These are phyloP conservation scores for Silene vulgaris DNA, from an alignment of 179 eudicot genomes.

Conservation along the genomic window DNA sequence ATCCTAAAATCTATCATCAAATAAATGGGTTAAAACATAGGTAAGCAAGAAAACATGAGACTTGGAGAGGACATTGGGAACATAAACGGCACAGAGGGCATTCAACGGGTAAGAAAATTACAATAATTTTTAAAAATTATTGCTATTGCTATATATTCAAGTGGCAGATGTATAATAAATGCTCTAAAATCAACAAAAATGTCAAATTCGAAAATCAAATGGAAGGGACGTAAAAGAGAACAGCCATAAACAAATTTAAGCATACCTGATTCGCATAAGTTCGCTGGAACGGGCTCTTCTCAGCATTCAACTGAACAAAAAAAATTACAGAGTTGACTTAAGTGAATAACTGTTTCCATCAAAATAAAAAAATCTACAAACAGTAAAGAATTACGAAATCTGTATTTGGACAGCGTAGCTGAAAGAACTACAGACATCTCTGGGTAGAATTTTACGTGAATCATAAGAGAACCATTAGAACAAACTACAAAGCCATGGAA, in stretches of 20 bases:
- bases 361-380: neutral
- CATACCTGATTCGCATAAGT: conserved; percentile 81
- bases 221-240: conserved; percentile 1
- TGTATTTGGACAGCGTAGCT: neutral
- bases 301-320: conserved; percentile 59
- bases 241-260: neutral
- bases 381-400: neutral
- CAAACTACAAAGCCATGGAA: neutral
- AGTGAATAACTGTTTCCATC: neutral
- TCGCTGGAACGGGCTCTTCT: conserved; percentile 88
- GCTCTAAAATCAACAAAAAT: neutral
- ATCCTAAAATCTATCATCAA: too few species aligned
- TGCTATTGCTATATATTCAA: too few species aligned
- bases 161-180: neutral
- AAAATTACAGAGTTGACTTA: neutral
- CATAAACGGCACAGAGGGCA: neutral
- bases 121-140: too few species aligned
- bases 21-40: neutral
- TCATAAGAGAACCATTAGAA: neutral
- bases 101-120: neutral
- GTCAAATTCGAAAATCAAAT: conserved; percentile 1
- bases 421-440: neutral
- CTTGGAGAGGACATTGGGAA: neutral
- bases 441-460: neutral
- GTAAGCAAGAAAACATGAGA: neutral